Evolutionary conservation across 768 basidiomycete species (phyloP).

Genomic region (Tephrocybe sp.): DNA sequence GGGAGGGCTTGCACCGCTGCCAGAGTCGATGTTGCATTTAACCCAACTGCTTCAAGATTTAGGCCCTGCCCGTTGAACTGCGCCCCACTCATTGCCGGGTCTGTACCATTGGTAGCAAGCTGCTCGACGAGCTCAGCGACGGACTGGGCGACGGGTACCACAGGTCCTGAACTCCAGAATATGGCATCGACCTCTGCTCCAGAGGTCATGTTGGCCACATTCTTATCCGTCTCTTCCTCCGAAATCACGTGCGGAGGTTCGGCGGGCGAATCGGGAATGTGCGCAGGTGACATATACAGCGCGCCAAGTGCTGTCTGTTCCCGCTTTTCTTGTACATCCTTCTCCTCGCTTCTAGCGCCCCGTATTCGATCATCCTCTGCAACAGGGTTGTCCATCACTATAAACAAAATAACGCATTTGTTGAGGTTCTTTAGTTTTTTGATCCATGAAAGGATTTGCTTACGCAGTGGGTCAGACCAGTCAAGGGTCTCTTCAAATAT

Average conservation of each 20-base stretch:
- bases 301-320: slow-evolving; percentile 78
- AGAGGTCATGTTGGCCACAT: slow-evolving; percentile 63
- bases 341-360: slow-evolving; percentile 72
- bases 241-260: slow-evolving; percentile 61
- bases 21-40: slow-evolving; percentile 46
- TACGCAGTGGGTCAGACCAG: slow-evolving; percentile 83
- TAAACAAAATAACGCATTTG: slow-evolving; percentile 15
- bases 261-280: slow-evolving; percentile 77
- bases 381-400: slow-evolving; percentile 65
- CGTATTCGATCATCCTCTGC: slow-evolving; percentile 55
- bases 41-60: slow-evolving; percentile 38
- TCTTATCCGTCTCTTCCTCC: slow-evolving; percentile 71
- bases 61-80: slow-evolving; percentile 29
- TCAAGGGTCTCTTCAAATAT: slow-evolving; percentile 85
- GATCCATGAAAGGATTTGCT: slow-evolving; percentile 35
- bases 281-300: slow-evolving; percentile 65
- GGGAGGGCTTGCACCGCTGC: slow-evolving; percentile 44
- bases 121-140: slow-evolving; percentile 73
- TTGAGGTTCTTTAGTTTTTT: slow-evolving; percentile 17
- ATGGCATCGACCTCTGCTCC: slow-evolving; percentile 67
- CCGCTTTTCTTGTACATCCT: slow-evolving; percentile 68
- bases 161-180: slow-evolving; percentile 58
- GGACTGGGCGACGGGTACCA: slow-evolving; percentile 35
- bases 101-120: slow-evolving; percentile 47
- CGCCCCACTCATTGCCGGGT: slow-evolving; percentile 36